Base-by-base conservation (phyloP, 495 filamentous ascomycete species). In the Aspergillus funiculosus region DNA sequence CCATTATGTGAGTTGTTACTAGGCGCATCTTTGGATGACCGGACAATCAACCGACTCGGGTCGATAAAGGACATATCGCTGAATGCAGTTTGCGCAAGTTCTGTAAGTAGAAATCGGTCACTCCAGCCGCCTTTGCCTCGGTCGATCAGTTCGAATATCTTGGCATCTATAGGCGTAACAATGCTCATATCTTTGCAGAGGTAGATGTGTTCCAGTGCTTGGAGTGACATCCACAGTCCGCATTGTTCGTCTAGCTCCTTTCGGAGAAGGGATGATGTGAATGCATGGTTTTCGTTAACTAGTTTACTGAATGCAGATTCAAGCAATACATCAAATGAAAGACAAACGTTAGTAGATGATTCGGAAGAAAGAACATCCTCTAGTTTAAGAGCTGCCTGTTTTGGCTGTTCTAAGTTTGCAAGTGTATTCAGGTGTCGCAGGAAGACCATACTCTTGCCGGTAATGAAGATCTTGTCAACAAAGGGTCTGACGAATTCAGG, bases 391-490 rank as follows among this genome's bases (percentile, higher is more conserved):
- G 51, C 64, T 9, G 67, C 59, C 46, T 74, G 73, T 46, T 52
- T 38, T 2, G 45, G 26, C 7, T 39, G 27, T 14, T 59, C 53
- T 4, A 48, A 35, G 13, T 57, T 49, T 6, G 56, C 56, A 3
- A 46, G 35, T 8, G 55, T 53, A 25, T 69, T 63, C 39, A 87
- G 73, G 24, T 80, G 76, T 24, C 81, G 83, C 14, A 95, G 63
- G 38, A 97, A 85, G 1, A 92, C 79, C 48, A 89, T 82, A 54
- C 82, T 92, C 59, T 96, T 95, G 0, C 92, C 91, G 4, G 86
- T 82, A 0, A 80, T 87, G 46, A 95, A 88, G 18, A 95, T 85
- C 47, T 79, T 85, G 9, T 69, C 60, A 1, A 78, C 79, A 1
- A 80, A 75, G 1, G 79, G 71, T 28, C 80, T 78, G 5, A 96